Evolutionary conservation across 805 yeast species (phyloP).

Genomic region (Dipodascopsis uninucleata): DNA sequence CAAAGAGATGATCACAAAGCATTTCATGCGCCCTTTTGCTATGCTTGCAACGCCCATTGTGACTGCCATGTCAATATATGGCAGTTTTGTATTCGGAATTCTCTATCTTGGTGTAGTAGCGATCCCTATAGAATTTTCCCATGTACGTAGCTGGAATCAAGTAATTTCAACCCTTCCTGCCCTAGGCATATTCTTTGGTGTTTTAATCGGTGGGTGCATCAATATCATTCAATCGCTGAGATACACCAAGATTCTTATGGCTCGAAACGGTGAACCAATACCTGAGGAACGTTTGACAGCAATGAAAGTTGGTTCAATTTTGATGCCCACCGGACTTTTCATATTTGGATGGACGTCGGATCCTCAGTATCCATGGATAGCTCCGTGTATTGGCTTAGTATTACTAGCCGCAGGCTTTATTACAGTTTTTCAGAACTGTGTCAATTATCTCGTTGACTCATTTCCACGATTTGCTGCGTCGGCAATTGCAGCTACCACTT

Average conservation of each 20-base stretch:
- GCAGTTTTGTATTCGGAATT: constrained; percentile 45
- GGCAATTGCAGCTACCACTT: constrained; percentile 62
- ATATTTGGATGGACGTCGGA: constrained; percentile 61
- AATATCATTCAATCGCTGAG: constrained; percentile 33
- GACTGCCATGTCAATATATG: constrained; percentile 41
- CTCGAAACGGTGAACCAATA: constrained; percentile 45
- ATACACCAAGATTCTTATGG: constrained; percentile 32
- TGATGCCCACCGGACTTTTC: constrained; percentile 54
- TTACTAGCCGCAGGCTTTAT: constrained; percentile 53
- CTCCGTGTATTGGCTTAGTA: constrained; percentile 55
- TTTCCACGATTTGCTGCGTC: constrained; percentile 58
- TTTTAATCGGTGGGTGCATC: constrained; percentile 33
- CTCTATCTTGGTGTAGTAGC: constrained; percentile 44
- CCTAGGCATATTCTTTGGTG: constrained; percentile 37
- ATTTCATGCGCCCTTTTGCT: constrained; percentile 74
- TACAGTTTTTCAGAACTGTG: constrained; percentile 55
- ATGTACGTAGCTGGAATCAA: constrained; percentile 35
- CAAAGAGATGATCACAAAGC: constrained; percentile 64
- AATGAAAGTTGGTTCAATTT: constrained; percentile 43
- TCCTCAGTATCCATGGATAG: constrained; percentile 48
- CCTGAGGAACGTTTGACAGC: constrained; percentile 60
- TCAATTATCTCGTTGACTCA: constrained; percentile 60
- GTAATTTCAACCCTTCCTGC: constrained; percentile 36
- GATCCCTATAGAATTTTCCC: constrained; percentile 39
- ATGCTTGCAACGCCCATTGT: constrained; percentile 58